phyloP scores from a whole-genome alignment of 768 basidiomycete species.

The Phanerodontia chrysosporium region DNA sequence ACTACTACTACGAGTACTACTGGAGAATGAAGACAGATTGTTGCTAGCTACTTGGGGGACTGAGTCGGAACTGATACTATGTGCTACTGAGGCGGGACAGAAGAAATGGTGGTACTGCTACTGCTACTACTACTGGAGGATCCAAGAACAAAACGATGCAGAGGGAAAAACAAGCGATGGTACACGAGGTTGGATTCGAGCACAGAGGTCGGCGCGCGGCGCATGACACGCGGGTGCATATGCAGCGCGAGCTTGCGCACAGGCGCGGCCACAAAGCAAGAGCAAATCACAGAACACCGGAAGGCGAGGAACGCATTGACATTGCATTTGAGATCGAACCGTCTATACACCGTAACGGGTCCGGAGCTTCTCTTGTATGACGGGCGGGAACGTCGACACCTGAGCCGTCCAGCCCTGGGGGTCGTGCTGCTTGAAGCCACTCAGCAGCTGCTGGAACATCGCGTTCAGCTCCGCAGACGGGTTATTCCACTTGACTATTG shows the following conservation, averaged over 20 bases:
- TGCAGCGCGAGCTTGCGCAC: neutral
- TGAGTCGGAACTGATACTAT: slow-evolving; percentile 3
- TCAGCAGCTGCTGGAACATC: slow-evolving; percentile 90
- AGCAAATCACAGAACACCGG: neutral
- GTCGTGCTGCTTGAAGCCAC: slow-evolving; percentile 87
- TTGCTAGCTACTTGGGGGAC: neutral
- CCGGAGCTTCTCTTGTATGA: slow-evolving; percentile 82
- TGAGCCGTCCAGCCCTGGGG: slow-evolving; percentile 83
- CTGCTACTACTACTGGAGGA: slow-evolving; percentile 16
- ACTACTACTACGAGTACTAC: slow-evolving; percentile 2
- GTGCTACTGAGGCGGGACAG: slow-evolving; percentile 1
- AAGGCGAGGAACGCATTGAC: neutral
- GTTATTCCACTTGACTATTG: slow-evolving; percentile 90
- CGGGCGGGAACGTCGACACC: slow-evolving; percentile 78
- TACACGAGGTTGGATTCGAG: neutral
- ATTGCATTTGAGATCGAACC: neutral
- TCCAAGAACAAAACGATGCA: slow-evolving; percentile 14
- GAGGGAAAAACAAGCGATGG: slow-evolving; percentile 1
- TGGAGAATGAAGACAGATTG: neutral
- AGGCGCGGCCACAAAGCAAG: neutral
- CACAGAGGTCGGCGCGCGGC: neutral
- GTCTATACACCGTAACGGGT: slow-evolving; percentile 74
- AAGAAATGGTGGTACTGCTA: slow-evolving; percentile 5
- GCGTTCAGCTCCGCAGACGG: slow-evolving; percentile 88
- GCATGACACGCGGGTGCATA: neutral